Evolutionary conservation across 2,329 filamentous ascomycete species (phyloP).

Genomic region (Didymella pinodella): DNA sequence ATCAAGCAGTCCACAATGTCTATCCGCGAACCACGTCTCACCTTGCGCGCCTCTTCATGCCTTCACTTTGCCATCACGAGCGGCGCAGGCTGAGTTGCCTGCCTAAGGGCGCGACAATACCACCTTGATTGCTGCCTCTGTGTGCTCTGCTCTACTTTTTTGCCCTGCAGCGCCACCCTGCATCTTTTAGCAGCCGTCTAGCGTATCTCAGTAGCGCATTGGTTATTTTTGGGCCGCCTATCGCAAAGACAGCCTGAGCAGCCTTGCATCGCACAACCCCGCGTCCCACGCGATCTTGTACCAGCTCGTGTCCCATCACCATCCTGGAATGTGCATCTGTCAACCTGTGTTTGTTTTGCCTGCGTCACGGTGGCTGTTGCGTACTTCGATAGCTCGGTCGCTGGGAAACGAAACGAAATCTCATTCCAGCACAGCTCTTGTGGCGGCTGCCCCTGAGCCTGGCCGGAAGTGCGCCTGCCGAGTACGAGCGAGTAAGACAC

Average conservation of each 20-base stretch:
- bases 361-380: constrained; percentile 2
- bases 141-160: neutral
- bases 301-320: constrained; percentile 4
- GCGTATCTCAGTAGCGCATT: neutral
- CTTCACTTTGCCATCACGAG: constrained; percentile 8
- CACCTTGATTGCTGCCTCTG: constrained; percentile 1
- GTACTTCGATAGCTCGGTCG: constrained; percentile 2
- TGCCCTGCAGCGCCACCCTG: constrained; percentile 16
- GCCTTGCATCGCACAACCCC: constrained; percentile 17
- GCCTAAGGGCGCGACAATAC: neutral
- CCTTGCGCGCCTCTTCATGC: constrained; percentile 7
- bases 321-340: constrained; percentile 20
- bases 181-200: constrained; percentile 6
- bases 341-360: constrained; percentile 12
- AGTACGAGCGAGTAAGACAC: constrained; percentile 19
- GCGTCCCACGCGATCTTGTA: constrained; percentile 17
- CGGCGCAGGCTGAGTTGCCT: constrained; percentile 2
- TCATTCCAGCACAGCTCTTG: constrained; percentile 6
- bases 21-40: constrained; percentile 14
- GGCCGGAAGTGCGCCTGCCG: constrained; percentile 15
- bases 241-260: neutral
- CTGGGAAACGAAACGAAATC: neutral
- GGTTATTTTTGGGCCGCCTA: constrained; percentile 13
- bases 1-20: constrained; percentile 2
- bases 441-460: constrained; percentile 12